Evolutionary conservation across 805 yeast species (phyloP).

Genomic region (Metschnikowia gruessii): DNA sequence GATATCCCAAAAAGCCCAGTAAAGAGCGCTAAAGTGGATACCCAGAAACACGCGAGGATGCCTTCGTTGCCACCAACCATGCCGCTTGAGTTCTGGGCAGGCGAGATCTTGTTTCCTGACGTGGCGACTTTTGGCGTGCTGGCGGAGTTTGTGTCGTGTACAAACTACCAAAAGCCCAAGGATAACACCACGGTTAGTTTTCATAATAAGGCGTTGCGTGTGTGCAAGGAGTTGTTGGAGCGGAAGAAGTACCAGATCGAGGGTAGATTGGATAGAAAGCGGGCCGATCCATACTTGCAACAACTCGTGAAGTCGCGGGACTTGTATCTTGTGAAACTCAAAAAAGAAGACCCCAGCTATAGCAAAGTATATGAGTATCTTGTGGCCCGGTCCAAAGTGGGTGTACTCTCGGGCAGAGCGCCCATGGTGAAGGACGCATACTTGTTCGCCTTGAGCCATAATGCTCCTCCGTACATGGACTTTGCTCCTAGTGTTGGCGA

Average conservation of each 20-base stretch:
- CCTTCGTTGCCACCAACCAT: constrained; percentile 16
- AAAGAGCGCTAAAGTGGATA: not conserved
- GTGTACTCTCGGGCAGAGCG: constrained; percentile 54
- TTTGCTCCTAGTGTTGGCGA: constrained; percentile 9
- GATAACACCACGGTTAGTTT: constrained; percentile 18
- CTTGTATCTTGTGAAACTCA: constrained; percentile 49
- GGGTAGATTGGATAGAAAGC: constrained; percentile 56
- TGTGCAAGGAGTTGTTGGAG: constrained; percentile 30
- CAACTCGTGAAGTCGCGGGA: constrained; percentile 49
- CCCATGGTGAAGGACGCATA: constrained; percentile 61
- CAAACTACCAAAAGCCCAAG: constrained; percentile 23
- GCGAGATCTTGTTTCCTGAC: constrained; percentile 48
- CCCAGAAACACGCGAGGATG: not conserved
- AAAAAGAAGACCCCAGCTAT: constrained; percentile 23
- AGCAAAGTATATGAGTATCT: constrained; percentile 44
- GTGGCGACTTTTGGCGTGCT: constrained; percentile 42
- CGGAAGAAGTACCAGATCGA: constrained; percentile 43
- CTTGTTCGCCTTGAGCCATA: constrained; percentile 40
- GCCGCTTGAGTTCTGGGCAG: constrained; percentile 39
- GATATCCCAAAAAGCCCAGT: no score
- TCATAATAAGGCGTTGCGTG: constrained; percentile 27
- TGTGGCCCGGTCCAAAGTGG: constrained; percentile 46
- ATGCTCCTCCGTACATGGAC: constrained; percentile 12
- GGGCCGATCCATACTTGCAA: constrained; percentile 56
- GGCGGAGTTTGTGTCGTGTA: constrained; percentile 38